Evolutionary conservation across 1,284 basidiomycete genomes (phyloP).

Genomic region (Cryptococcus sp.): DNA sequence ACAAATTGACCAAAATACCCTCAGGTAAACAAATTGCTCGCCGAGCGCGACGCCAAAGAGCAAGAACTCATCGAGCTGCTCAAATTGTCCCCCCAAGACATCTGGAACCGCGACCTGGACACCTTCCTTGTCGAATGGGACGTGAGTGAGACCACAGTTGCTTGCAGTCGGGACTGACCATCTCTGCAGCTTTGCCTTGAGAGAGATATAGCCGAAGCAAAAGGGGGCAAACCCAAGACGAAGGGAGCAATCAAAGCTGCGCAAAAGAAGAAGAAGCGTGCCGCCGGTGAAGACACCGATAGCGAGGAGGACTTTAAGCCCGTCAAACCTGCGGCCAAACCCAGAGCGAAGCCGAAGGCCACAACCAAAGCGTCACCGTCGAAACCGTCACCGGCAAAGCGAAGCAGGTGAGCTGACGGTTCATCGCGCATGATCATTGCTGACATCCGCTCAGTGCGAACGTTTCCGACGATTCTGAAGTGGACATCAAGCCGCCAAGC

Average conservation of each 20-base stretch:
- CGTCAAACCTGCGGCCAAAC: conserved; percentile 61
- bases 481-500: conserved; percentile 29
- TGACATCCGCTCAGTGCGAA: conserved; percentile 10
- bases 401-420: conserved; percentile 6
- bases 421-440: conserved; percentile 3
- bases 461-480: conserved; percentile 31
- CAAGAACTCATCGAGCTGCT: conserved; percentile 76
- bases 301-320: conserved; percentile 75
- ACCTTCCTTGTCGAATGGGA: conserved; percentile 82
- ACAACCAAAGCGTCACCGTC: conserved; percentile 21
- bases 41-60: conserved; percentile 82
- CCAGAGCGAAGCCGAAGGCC: conserved; percentile 42
- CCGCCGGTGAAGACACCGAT: conserved; percentile 60
- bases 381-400: conserved; percentile 19
- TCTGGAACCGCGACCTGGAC: conserved; percentile 92
- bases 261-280: conserved; percentile 58
- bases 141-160: conserved; percentile 56
- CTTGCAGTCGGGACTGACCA: neutral
- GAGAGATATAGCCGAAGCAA: conserved; percentile 59
- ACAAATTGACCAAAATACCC: conserved; percentile 1
- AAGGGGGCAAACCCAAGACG: conserved; percentile 66
- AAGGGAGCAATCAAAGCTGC: conserved; percentile 66
- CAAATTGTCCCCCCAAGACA: conserved; percentile 73
- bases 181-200: conserved; percentile 62
- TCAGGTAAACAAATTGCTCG: conserved; percentile 80